Conservation (phyloP, 331 rosid genomes). For the Telfairia occidentalis region DNA sequence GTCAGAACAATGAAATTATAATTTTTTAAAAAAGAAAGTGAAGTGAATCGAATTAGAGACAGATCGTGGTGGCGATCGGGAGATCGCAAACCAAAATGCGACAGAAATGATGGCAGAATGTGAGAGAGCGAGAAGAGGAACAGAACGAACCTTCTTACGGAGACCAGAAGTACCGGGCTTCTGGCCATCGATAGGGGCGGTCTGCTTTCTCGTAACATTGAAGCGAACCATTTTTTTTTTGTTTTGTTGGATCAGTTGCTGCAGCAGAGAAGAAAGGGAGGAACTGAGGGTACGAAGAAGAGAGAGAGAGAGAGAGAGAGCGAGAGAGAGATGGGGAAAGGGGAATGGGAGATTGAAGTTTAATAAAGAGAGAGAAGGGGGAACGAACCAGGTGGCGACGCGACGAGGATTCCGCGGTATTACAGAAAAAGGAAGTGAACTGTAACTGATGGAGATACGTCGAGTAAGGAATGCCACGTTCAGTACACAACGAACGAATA, state of each 20-base stretch:
- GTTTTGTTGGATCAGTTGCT: slow-evolving; percentile 17
- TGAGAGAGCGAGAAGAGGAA: too few species aligned
- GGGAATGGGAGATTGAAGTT: background rate
- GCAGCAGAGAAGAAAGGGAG: slow-evolving; percentile 3
- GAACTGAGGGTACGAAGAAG: background rate
- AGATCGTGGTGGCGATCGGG: background rate
- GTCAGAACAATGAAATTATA: background rate
- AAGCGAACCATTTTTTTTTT: slow-evolving; percentile 77
- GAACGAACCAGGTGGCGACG: background rate
- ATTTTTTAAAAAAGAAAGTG: background rate
- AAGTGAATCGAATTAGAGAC: background rate
- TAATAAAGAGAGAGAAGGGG: background rate
- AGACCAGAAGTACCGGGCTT: slow-evolving; percentile 99
- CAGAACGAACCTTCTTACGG: slow-evolving; percentile 75
- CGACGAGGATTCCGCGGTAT: background rate
- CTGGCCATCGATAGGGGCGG: slow-evolving; percentile 88
- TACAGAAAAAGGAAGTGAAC: background rate
- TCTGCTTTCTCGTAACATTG: slow-evolving; percentile 41
- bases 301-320: background rate
- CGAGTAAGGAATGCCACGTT: background rate
- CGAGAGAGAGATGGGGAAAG: background rate
- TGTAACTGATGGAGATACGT: background rate
- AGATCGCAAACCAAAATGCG: background rate
- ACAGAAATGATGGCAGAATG: background rate
- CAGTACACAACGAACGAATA: too few species aligned